Conservation (phyloP, 2,329 filamentous ascomycete species). For the Epichloe bromicola region DNA sequence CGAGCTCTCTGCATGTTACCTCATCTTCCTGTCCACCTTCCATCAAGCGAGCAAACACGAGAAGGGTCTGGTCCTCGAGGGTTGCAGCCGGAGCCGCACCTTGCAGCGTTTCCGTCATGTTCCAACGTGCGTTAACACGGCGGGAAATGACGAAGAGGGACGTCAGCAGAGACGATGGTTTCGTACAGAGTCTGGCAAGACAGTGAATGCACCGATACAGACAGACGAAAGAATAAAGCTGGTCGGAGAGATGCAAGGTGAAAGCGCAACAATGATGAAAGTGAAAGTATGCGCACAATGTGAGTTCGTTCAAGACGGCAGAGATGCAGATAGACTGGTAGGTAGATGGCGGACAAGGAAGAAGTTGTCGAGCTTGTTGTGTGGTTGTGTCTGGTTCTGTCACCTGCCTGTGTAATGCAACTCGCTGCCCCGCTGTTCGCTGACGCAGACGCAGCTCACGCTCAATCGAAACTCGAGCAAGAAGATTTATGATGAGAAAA, state of each 20-base stretch:
- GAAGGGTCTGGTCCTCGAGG: conserved; percentile 52
- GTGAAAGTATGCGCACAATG: no score
- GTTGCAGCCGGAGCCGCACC: conserved; percentile 18
- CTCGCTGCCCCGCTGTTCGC: background rate
- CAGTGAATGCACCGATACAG: no score
- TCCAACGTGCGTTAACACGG: background rate
- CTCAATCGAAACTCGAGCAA: no score
- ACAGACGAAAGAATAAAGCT: no score
- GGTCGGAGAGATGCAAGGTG: no score
- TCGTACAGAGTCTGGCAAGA: background rate
- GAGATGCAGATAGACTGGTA: background rate
- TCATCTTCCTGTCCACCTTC: conserved; percentile 77
- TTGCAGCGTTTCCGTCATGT: conserved; percentile 23
- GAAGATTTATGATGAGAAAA: background rate
- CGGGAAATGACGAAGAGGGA: conserved; percentile 1
- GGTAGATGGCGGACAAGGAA: background rate
- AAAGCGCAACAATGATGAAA: no score
- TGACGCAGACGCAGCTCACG: background rate
- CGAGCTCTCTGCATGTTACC: conserved; percentile 49
- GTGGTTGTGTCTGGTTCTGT: background rate
- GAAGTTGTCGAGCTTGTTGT: no score
- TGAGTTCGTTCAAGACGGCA: background rate
- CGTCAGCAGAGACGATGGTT: background rate
- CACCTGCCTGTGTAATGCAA: background rate
- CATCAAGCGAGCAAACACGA: conserved; percentile 80